These are phyloP conservation scores for Venturia carpophila DNA, from an alignment of 2,329 filamentous ascomycete species.

Conservation along the genomic window DNA sequence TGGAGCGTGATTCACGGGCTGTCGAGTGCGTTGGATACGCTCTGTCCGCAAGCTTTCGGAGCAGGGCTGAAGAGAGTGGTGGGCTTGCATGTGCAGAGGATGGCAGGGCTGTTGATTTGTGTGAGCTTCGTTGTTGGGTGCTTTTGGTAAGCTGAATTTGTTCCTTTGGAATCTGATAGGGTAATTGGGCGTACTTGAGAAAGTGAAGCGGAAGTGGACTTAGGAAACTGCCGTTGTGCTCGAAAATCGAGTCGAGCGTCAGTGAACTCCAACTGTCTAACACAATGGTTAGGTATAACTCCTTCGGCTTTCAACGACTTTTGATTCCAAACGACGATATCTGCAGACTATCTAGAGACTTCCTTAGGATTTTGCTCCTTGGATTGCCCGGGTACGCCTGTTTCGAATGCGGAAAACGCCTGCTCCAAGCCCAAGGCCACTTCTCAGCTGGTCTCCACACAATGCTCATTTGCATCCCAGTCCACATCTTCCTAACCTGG, in stretches of 20 bases:
- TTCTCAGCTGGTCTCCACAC: constrained; percentile 5
- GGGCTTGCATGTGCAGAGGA: constrained; percentile 6
- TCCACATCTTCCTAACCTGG: constrained; percentile 9
- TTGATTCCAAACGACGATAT: constrained; percentile 6
- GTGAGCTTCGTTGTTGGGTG: neutral
- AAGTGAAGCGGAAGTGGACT: neutral
- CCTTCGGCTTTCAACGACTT: neutral
- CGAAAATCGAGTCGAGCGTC: neutral
- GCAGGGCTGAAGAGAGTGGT: constrained; percentile 4
- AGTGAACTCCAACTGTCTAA: neutral
- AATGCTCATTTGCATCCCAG: neutral
- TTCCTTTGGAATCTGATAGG: neutral
- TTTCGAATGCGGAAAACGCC: constrained; percentile 12
- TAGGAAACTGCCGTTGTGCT: neutral
- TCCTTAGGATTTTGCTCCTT: neutral
- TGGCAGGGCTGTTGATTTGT: constrained; percentile 3
- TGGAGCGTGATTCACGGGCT: neutral
- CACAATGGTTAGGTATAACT: constrained; percentile 2
- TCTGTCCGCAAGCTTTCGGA: constrained; percentile 11
- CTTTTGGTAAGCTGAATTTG: neutral
- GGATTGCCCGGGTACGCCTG: constrained; percentile 1
- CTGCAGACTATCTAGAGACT: neutral
- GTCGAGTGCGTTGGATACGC: constrained; percentile 7
- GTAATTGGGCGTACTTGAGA: neutral
- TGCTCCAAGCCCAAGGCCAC: constrained; percentile 11